Evolutionary conservation across 257 asterid species (phyloP), one percentile per base, ranked within the genome.

Genomic region (Ophiorrhiza pumila): DNA sequence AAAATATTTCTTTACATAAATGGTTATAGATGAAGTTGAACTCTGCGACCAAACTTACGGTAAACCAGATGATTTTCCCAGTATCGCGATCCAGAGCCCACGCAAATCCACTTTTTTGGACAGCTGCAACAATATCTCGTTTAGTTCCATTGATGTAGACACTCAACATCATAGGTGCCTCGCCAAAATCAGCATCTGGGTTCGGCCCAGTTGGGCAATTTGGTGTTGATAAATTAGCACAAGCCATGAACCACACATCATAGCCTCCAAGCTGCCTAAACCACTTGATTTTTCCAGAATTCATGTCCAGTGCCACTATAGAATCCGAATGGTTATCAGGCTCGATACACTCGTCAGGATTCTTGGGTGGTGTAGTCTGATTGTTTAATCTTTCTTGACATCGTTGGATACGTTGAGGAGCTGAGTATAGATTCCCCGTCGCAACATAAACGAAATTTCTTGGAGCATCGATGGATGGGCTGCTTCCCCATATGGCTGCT

Each of bases 401-500:
- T 2, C 74, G 67, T 46, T 71, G 80, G 0, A 87, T 71, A 4
- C 57, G 68, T 69, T 77, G 65, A 7, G 89, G 91, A 0, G 67
- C 89, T 0, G 91, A 87, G 71, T 87, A 85, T 1, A 87, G 78
- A 66, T 87, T 87, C 34, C 88, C 89, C 0, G 91, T 87, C 27
- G 86, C 91, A 1, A 84, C 74, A 65, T 87, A 87, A 22, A 84
- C 88, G 2, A 73, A 85, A 53, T 74, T 79, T 60, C 89, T 56
- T 13, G 25, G 4, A 13, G 25, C 62, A 65, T 87, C 86, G 10
- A 87, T 79, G 0, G 89, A 79, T 23, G 89, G 89, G 58, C 91
- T 87, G 41, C 89, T 85, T 34, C 86, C 88, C 89, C 91, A 87
- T 14, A 87, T 14, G 46, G 89, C 91, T 0, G 84, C 86, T 12